These are phyloP conservation scores for Daldinia loculata DNA, from an alignment of 495 filamentous ascomycete genomes.

Conservation along the genomic window DNA sequence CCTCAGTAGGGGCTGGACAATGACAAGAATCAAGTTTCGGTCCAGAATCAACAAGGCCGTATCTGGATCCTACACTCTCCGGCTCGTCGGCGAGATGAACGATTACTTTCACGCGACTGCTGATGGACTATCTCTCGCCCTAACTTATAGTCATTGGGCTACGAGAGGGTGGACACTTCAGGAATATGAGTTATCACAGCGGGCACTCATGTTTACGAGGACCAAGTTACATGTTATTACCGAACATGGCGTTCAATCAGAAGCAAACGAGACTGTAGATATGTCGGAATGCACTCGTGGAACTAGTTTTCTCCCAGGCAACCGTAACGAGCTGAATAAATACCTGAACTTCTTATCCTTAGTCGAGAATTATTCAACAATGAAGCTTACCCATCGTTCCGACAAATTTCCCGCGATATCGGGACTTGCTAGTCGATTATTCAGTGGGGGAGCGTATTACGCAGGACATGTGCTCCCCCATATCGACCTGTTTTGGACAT, in stretches of 20 bases:
- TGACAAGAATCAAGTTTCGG: background rate
- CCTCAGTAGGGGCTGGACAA: background rate
- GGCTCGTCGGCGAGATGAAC: background rate
- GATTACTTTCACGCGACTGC: background rate
- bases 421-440: constrained; percentile 18
- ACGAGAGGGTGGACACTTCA: constrained; percentile 26
- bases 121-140: background rate
- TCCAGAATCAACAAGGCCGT: background rate
- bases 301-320: background rate
- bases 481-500: background rate
- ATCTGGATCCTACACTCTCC: background rate
- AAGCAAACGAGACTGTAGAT: background rate
- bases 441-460: background rate
- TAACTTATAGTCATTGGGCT: constrained; percentile 8
- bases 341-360: constrained; percentile 5
- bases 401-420: constrained; percentile 29
- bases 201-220: constrained; percentile 10
- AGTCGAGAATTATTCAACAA: constrained; percentile 10
- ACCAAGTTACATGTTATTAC: constrained; percentile 15
- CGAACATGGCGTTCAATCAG: background rate
- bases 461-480: background rate
- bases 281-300: background rate
- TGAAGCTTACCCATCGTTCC: constrained; percentile 9
- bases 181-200: constrained; percentile 19
- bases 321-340: background rate